A percentile compares a stretch with the other conserved stretches of the same genome.
phyloP scores from a whole-genome alignment of 306 rosid genomes.

The Quillaja saponaria region DNA sequence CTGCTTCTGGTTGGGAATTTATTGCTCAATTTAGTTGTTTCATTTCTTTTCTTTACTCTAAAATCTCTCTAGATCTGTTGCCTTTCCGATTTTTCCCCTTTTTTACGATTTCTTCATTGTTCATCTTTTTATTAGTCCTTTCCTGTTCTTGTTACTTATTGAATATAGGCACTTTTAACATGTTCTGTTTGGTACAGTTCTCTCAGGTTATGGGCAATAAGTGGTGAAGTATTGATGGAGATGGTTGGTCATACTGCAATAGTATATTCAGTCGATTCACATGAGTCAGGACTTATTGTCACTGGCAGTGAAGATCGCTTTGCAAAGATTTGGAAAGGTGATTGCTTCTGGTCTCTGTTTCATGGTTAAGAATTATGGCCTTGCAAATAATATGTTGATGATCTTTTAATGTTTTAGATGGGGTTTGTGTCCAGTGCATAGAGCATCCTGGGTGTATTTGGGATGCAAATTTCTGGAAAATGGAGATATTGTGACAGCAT shows the following conservation, averaged over 20 bases:
- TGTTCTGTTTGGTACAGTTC: constrained; percentile 60
- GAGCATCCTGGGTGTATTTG: constrained; percentile 99
- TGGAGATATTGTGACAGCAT: constrained; percentile 93
- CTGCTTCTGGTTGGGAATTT: constrained; percentile 15
- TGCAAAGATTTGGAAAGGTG: constrained; percentile 98
- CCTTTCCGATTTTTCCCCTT: neutral
- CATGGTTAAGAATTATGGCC: neutral
- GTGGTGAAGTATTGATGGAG: constrained; percentile 79
- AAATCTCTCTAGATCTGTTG: neutral
- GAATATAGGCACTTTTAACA: constrained; percentile 1
- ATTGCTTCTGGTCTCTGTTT: constrained; percentile 8
- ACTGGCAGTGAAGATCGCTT: constrained; percentile 85
- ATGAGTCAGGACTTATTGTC: constrained; percentile 80
- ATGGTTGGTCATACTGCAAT: constrained; percentile 95
- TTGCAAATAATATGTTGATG: too few relatives aligned
- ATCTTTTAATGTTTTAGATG: constrained; percentile 52
- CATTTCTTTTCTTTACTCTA: too few relatives aligned
- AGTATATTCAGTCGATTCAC: constrained; percentile 91
- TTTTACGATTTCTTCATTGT: neutral
- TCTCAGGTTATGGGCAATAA: constrained; percentile 81
- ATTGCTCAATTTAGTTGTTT: neutral
- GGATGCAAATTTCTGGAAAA: constrained; percentile 96
- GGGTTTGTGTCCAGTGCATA: constrained; percentile 86
- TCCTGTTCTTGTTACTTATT: neutral
- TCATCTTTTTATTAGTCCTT: neutral